Evolutionary conservation across 2,329 filamentous ascomycete genomes (phyloP).

Genomic region (Orbilia brochopaga): DNA sequence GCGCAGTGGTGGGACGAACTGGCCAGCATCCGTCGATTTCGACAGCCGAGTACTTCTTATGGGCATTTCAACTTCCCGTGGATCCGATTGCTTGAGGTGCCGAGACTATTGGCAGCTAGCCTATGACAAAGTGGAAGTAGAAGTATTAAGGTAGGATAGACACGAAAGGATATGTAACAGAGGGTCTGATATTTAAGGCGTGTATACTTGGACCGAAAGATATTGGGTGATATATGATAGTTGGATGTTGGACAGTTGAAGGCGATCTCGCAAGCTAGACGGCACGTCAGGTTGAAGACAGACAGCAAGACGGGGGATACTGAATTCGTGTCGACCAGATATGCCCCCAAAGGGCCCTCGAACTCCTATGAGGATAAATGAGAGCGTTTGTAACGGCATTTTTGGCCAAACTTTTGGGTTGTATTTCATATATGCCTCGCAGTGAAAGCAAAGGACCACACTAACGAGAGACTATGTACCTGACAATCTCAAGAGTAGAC

Average conservation of each 20-base stretch:
- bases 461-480: constrained; percentile 42
- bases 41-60: constrained; percentile 28
- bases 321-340: too few relatives aligned
- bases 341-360: too few relatives aligned
- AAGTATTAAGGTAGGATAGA: constrained; percentile 6
- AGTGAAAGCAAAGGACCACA: constrained; percentile 10
- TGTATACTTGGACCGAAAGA: constrained; percentile 30
- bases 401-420: constrained; percentile 33
- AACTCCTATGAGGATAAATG: too few relatives aligned
- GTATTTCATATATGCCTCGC: constrained; percentile 34
- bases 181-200: too few relatives aligned
- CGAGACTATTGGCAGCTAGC: not conserved
- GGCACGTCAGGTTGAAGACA: too few relatives aligned
- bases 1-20: constrained; percentile 20
- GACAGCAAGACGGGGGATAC: too few relatives aligned
- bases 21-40: constrained; percentile 3
- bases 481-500: constrained; percentile 22
- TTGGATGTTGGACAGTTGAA: too few relatives aligned
- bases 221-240: too few relatives aligned
- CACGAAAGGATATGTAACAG: too few relatives aligned
- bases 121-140: constrained; percentile 2
- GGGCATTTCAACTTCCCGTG: too few relatives aligned
- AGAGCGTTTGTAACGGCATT: constrained; percentile 42
- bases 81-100: not conserved
- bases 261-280: too few relatives aligned